Percentiles rank a stretch among this genome's conserved stretches.
These are phyloP conservation scores for Cordyceps fumosorosea DNA, from an alignment of 2,329 filamentous ascomycete species.

Conservation along the genomic window DNA sequence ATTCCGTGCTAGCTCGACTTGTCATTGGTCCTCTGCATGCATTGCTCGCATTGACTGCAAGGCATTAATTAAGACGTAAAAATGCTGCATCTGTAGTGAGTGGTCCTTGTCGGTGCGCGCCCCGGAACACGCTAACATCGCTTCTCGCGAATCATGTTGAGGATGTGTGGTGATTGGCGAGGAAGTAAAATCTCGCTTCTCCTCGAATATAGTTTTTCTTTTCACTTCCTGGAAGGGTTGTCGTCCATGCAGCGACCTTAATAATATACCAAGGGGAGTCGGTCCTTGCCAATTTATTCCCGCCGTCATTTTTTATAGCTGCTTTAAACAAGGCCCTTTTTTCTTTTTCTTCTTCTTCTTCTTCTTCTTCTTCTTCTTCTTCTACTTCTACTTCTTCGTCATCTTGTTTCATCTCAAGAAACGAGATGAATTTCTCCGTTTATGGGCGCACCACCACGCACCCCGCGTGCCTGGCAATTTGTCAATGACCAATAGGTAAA, in stretches of 20 bases:
- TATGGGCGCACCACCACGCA: no score
- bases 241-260: not conserved
- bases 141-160: no score
- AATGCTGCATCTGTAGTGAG: not conserved
- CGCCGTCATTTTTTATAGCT: not conserved
- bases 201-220: not conserved
- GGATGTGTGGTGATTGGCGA: no score
- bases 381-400: no score
- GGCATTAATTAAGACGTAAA: not conserved
- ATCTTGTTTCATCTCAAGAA: not conserved
- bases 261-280: not conserved
- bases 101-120: no score
- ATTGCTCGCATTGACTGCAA: slow-evolving; percentile 2
- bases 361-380: not conserved
- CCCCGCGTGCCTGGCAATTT: not conserved
- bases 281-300: not conserved
- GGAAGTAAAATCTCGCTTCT: no score
- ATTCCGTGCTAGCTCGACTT: not conserved
- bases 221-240: not conserved
- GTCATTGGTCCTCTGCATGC: not conserved
- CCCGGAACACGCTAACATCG: not conserved
- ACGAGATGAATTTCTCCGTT: not conserved
- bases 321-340: not conserved
- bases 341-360: not conserved
- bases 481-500: not conserved